Base-by-base conservation (phyloP, 2,329 filamentous ascomycete genomes). In the Neofusicoccum sp. region DNA sequence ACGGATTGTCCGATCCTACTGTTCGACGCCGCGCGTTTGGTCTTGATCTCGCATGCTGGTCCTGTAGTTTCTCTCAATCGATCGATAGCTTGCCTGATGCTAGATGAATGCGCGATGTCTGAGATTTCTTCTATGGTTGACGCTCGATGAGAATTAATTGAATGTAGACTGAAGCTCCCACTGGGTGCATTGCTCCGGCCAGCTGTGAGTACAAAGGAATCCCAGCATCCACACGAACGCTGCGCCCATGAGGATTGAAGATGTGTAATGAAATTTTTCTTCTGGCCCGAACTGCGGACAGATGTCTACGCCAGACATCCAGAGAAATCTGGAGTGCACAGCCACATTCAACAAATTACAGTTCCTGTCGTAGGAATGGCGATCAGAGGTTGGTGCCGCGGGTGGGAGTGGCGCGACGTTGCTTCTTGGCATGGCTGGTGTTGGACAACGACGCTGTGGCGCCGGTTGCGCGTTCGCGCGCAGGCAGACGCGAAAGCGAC, bases 401-500 rank as follows among this genome's bases (percentile, higher is more conserved):
- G 34, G 34, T 28, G 48, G 33, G 34, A 26, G 12, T n/a, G 34
- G 28, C 28, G 48, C 48, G 33, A 53, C 20, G 33, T 53, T 51
- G n/a, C 33, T 40, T 40, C 28, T 40, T 49, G 31, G 14, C 47
- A 36, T 36, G 9, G 28, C 28, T 11, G 11, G 34, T 12, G 24
- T 53, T 40, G 49, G 26, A 31, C 6, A 3, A 3, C n/a, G 26
- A 6, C 11, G 28, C 9, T 30, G 51, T 56, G 51, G 51, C 51
- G 51, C 12, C 36, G 36, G 8, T 28, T 53, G 48, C 48, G 31
- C 48, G 48, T 53, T 28, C 6, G 34, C 36, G 28, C 31, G n/a
- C 51, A 56, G 51, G 51, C 51, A 56, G 34, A 41, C 51, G 26
- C 38, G 38, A 56, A 56, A 56, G 7, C 51, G 38, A 33, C 36